A percentile compares a stretch with the other conserved stretches of the same genome.
phyloP scores from a whole-genome alignment of 169 alveolate genomes.

The Amoebophrya sp. region DNA sequence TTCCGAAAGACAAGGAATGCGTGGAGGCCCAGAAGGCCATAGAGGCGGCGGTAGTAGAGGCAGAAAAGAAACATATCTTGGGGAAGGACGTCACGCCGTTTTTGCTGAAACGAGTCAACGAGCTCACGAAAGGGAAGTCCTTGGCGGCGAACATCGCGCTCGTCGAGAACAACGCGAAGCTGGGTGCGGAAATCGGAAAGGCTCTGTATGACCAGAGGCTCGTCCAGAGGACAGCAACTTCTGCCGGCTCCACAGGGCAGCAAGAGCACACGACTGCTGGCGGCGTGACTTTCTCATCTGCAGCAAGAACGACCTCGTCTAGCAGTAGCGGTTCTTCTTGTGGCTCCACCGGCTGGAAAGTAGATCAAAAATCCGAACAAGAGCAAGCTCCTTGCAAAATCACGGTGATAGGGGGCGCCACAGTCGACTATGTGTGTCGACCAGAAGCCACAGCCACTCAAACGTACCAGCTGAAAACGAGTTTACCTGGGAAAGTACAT shows the following conservation, averaged over 20 bases:
- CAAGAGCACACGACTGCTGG: background rate
- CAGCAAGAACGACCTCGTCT: background rate
- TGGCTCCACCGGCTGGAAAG: too few species aligned
- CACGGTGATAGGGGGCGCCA: background rate
- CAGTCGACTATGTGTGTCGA: background rate
- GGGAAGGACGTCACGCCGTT: conserved; percentile 74
- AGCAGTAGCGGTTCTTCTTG: background rate
- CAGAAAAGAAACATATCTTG: conserved; percentile 40
- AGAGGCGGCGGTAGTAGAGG: background rate
- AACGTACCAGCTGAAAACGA: too few species aligned
- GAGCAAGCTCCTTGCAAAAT: background rate
- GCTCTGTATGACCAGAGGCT: background rate
- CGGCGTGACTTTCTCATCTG: background rate
- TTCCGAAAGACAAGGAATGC: background rate
- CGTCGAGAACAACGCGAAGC: conserved; percentile 54
- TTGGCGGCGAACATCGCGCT: conserved; percentile 63
- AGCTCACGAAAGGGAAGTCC: conserved; percentile 66
- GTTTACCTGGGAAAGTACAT: background rate
- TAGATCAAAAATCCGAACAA: too few species aligned
- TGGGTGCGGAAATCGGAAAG: background rate
- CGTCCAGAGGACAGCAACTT: too few species aligned
- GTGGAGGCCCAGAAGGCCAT: background rate
- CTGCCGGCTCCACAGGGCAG: too few species aligned
- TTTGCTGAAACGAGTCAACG: conserved; percentile 67
- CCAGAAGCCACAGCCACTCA: background rate